Evolutionary conservation across 352 stramenopile species (phyloP), one percentile per base, ranked within the genome.

Genomic region (Phytophthora melonis): DNA sequence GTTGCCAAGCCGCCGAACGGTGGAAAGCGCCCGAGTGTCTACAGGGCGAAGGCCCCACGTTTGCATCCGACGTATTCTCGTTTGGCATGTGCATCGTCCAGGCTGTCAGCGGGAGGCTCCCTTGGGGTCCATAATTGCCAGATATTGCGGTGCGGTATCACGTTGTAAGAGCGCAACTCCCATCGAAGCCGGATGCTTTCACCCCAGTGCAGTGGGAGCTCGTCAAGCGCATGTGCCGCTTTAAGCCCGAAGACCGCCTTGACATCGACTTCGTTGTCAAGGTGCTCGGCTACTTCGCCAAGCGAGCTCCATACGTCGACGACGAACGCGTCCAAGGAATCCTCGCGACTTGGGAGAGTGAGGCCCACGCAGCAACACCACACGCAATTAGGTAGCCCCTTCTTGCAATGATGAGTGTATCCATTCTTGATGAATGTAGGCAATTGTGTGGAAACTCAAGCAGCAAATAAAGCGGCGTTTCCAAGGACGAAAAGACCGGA

Each of bases 71-170:
- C 21, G 49, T 70, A 10, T 70, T 53, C 27, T 56, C 53, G 10
- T 66, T 75, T 45, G 68, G 68, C 9, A 43, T 66, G 32, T 70
- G 61, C 41, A 55, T 75, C 7, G 21, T 70, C 5, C 61, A 73
- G 34, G 50, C 58, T 14, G 13, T 53, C 10, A 47, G 11, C 27
- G 32, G 41, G 2, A 25, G 16, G 36, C 19, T 58, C 3, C 58
- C 56, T 5, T 66, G 57, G 63, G 52, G 18, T 32, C 27, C 6
- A 9, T n/a, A 10, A 11, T 43, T 49, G 18, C 9, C n/a, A 27
- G 13, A n/a, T 30, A 1, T 5, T 1, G 18, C 19, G 3, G n/a
- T 55, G 3, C 16, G 2, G 1, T 21, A 43, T 3, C 5, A 63
- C 0, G 30, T 61, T 7, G 8, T 3, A 21, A 23, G 8, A 2